Conservation (phyloP, 345 rosid genomes). For the Cochlearia excelsa region DNA sequence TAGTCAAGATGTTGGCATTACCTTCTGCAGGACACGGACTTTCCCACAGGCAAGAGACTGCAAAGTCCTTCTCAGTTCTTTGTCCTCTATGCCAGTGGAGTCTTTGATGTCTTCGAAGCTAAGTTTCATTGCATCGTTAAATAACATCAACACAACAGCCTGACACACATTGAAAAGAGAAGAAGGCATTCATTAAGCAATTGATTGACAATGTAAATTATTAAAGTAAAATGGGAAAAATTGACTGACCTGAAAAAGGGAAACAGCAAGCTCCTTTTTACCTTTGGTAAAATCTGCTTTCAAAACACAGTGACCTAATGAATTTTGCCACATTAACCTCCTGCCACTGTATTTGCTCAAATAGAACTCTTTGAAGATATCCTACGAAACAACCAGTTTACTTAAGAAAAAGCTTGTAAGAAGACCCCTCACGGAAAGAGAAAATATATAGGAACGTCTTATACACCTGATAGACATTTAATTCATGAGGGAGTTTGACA, state of each 20-base stretch:
- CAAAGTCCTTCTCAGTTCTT: constrained; percentile 86
- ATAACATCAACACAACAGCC: constrained; percentile 97
- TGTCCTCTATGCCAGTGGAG: constrained; percentile 89
- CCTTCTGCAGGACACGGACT: constrained; percentile 93
- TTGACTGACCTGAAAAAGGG: constrained; percentile 83
- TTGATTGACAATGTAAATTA: constrained; percentile 5
- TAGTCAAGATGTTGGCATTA: constrained; percentile 22
- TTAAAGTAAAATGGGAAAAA: not conserved
- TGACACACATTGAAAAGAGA: constrained; percentile 33
- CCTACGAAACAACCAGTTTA: constrained; percentile 44
- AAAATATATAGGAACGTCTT: not conserved
- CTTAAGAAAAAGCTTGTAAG: constrained; percentile 9
- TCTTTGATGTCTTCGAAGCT: constrained; percentile 91
- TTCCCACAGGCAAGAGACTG: constrained; percentile 99
- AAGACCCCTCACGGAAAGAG: not conserved
- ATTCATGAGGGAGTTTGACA: constrained; percentile 96
- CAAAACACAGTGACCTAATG: constrained; percentile 93
- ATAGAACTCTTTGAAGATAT: constrained; percentile 96
- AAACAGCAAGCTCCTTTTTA: constrained; percentile 95
- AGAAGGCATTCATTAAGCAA: not conserved
- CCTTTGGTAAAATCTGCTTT: constrained; percentile 88
- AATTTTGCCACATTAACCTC: constrained; percentile 97
- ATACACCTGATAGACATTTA: constrained; percentile 91
- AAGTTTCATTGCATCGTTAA: constrained; percentile 89
- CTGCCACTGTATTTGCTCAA: constrained; percentile 96